Percentiles rank a stretch among this genome's conserved stretches.
phyloP scores from a whole-genome alignment of 129 eudicot genomes.

The Artemisia annua region DNA sequence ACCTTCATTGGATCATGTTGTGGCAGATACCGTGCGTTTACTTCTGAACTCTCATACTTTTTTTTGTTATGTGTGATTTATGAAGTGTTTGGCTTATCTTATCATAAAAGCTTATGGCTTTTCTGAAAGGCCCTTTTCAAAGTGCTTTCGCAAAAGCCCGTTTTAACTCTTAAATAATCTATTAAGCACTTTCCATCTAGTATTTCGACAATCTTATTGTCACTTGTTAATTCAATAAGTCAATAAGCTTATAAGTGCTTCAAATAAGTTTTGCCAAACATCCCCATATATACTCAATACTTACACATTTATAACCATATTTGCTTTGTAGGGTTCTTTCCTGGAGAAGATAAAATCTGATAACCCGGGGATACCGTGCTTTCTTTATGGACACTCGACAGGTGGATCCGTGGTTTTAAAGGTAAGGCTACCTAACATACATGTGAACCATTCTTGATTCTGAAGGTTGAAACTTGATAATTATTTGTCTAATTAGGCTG shows the following conservation, averaged over 20 bases:
- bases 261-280: no score
- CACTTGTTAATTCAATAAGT: no score
- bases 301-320: background rate
- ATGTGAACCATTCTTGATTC: background rate
- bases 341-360: constrained; percentile 76
- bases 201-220: no score
- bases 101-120: no score
- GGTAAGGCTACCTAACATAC: constrained; percentile 36
- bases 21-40: constrained; percentile 91
- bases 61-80: background rate
- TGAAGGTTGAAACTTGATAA: constrained; percentile 7
- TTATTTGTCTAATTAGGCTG: constrained; percentile 55
- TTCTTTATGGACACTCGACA: constrained; percentile 93
- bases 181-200: no score
- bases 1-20: constrained; percentile 94
- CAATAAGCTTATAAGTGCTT: no score
- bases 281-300: background rate
- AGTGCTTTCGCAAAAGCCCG: no score
- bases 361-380: constrained; percentile 91
- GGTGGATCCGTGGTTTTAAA: constrained; percentile 96
- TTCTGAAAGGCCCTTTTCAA: no score
- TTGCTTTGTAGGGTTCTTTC: constrained; percentile 63
- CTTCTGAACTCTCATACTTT: background rate
- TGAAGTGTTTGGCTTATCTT: no score
- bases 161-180: no score